These are phyloP conservation scores for Tolypocladium tropicale DNA, from an alignment of 2,329 filamentous ascomycete species.

Conservation along the genomic window DNA sequence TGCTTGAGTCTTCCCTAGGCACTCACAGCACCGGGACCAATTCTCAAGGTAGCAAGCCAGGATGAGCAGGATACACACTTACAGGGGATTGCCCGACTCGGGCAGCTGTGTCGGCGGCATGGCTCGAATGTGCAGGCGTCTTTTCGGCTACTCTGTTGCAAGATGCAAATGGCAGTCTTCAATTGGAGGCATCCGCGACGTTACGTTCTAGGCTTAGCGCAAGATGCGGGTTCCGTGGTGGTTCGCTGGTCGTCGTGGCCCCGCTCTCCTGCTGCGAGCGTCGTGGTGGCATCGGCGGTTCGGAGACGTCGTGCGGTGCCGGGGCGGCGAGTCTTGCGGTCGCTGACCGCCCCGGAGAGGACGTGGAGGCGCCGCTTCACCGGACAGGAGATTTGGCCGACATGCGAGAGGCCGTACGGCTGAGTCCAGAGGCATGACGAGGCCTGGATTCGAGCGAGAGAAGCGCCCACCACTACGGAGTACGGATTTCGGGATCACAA, in stretches of 20 bases:
- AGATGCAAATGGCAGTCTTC: neutral
- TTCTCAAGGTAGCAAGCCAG: neutral
- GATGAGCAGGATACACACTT: constrained; percentile 13
- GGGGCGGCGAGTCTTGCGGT: too few relatives aligned
- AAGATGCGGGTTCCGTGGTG: neutral
- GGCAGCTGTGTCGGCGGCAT: constrained; percentile 37
- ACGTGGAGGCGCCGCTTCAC: too few relatives aligned
- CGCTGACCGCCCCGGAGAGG: too few relatives aligned
- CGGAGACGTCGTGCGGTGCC: too few relatives aligned
- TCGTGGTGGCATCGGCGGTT: too few relatives aligned
- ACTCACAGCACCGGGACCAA: neutral
- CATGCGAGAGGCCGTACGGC: too few relatives aligned
- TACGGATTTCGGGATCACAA: too few relatives aligned
- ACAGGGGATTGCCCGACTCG: constrained; percentile 37
- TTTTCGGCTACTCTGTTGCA: neutral
- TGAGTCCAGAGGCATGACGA: too few relatives aligned
- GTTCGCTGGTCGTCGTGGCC: neutral
- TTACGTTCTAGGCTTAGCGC: neutral
- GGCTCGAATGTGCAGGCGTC: neutral
- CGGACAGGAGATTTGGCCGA: too few relatives aligned
- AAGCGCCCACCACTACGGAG: too few relatives aligned
- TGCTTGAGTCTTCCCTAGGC: neutral
- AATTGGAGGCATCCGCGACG: neutral
- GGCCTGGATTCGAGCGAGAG: too few relatives aligned
- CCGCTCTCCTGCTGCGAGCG: neutral